Evolutionary conservation across 2,329 filamentous ascomycete genomes (phyloP).

Genomic region (Colletotrichum tofieldiae): DNA sequence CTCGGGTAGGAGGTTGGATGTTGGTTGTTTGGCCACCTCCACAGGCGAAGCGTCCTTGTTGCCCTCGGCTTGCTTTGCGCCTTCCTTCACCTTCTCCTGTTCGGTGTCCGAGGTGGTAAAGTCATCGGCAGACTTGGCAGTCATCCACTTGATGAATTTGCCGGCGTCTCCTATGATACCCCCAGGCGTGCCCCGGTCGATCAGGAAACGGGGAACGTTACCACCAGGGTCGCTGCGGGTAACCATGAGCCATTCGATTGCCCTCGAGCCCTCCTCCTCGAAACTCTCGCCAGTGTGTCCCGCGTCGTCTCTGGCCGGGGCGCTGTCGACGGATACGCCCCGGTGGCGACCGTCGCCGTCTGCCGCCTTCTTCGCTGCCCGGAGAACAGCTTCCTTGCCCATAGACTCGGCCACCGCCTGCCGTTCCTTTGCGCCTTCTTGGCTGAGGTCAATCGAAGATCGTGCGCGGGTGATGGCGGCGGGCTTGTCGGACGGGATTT

Average conservation of each 20-base stretch:
- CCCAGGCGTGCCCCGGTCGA: slow-evolving; percentile 88
- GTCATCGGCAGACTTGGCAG: slow-evolving; percentile 56
- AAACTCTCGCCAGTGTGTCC: slow-evolving; percentile 44
- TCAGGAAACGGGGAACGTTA: slow-evolving; percentile 89
- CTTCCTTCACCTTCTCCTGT: slow-evolving; percentile 43
- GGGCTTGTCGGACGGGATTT: slow-evolving; percentile 75
- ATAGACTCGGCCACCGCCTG: slow-evolving; percentile 49
- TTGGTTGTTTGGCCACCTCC: slow-evolving; percentile 52
- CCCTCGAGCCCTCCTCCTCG: slow-evolving; percentile 54
- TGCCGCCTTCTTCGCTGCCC: slow-evolving; percentile 47
- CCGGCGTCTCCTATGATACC: slow-evolving; percentile 85
- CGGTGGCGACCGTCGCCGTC: slow-evolving; percentile 52
- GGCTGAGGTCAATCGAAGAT: slow-evolving; percentile 62
- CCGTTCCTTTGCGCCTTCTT: slow-evolving; percentile 51
- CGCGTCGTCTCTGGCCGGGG: slow-evolving; percentile 48
- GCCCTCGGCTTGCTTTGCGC: slow-evolving; percentile 51
- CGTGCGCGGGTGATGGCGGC: slow-evolving; percentile 56
- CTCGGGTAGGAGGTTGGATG: slow-evolving; percentile 48
- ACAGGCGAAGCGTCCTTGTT: slow-evolving; percentile 47
- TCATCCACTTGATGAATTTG: slow-evolving; percentile 86
- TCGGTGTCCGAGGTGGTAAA: slow-evolving; percentile 48
- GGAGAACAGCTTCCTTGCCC: slow-evolving; percentile 60
- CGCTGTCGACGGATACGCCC: slow-evolving; percentile 40
- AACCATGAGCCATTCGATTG: slow-evolving; percentile 92
- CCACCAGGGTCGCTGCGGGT: slow-evolving; percentile 91